Evolutionary conservation across 257 asterid species (phyloP), one percentile per base, ranked within the genome.

Genomic region (Nicotiana obtusifolia): DNA sequence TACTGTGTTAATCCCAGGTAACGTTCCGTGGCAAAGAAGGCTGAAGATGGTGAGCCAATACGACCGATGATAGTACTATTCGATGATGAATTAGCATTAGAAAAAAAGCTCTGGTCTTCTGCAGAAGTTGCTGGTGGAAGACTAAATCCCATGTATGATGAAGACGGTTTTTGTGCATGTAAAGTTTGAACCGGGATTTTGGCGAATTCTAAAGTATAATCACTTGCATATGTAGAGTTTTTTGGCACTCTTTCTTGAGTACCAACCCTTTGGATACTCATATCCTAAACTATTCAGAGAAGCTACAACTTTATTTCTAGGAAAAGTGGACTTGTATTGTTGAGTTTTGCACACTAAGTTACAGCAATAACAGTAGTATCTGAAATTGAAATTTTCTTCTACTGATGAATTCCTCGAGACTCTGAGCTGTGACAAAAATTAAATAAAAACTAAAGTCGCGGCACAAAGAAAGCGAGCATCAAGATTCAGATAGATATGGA

Each of bases 21-120:
- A 5, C 82, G 68, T 67, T 90, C 95, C 0, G 93, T 84, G 3
- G 91, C 87, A 81, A 82, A 85, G 66, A 91, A 89, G 19, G 94
- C 90, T 14, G 88, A 20, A 30, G 91, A 83, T 1, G 92, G 92
- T n/a, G 97, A 86, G 82, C 91, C 94, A 15, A 90, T 88, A 83
- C 87, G 85, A 80, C 90, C 78, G 33, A 92, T 87, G 33, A 91
- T 89, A n/a, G 91, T 80, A 64, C 85, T 86, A 5, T 91, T 80
- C 57, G 83, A 85, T 4, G 89, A 79, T 28, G 92, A 52, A 78
- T 77, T 82, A 2, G 17, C 75, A 31, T 20, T 77, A 13, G 85
- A 83, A 87, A 90, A 89, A 5, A 83, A 82, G 4, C 37, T 71
- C 54, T 85, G 87, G 19, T 86, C 85, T 14, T 81, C 86, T 11